A percentile compares a stretch with the other conserved stretches of the same genome.
Evolutionary conservation across 768 basidiomycete species (phyloP).

Genomic region (Lyophyllum shimeji): DNA sequence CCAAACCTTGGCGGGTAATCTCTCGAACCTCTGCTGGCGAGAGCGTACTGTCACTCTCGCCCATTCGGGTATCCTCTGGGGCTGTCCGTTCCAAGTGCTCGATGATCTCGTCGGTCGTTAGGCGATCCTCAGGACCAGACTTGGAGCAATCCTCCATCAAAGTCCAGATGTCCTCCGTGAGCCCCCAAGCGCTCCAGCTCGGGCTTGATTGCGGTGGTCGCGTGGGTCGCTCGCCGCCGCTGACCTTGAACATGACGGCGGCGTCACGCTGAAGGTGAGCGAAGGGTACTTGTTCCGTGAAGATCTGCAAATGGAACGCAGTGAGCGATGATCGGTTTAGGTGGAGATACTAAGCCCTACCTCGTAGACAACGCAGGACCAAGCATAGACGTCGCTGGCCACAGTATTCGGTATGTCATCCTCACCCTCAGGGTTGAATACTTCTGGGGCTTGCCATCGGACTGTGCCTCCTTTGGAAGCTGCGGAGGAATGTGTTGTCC

Average conservation of each 20-base stretch:
- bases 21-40: neutral
- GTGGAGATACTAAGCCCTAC: too few relatives aligned
- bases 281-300: neutral
- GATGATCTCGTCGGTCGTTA: neutral
- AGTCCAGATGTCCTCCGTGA: constrained; percentile 18
- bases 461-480: constrained; percentile 16
- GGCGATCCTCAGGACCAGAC: constrained; percentile 15
- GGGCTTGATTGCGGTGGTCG: constrained; percentile 8
- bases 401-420: constrained; percentile 8
- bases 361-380: constrained; percentile 25
- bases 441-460: constrained; percentile 27
- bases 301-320: neutral
- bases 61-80: neutral
- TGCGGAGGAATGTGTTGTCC: constrained; percentile 11
- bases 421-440: constrained; percentile 5
- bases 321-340: too few relatives aligned
- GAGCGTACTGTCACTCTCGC: neutral
- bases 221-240: constrained; percentile 14
- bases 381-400: constrained; percentile 29
- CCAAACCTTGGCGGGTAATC: neutral
- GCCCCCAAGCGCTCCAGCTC: constrained; percentile 5
- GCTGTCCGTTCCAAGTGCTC: neutral
- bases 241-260: neutral
- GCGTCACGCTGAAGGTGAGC: neutral
- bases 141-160: constrained; percentile 24